Evolutionary conservation across 208 protist species (phyloP).

Genomic region (Crithidia sp.): DNA sequence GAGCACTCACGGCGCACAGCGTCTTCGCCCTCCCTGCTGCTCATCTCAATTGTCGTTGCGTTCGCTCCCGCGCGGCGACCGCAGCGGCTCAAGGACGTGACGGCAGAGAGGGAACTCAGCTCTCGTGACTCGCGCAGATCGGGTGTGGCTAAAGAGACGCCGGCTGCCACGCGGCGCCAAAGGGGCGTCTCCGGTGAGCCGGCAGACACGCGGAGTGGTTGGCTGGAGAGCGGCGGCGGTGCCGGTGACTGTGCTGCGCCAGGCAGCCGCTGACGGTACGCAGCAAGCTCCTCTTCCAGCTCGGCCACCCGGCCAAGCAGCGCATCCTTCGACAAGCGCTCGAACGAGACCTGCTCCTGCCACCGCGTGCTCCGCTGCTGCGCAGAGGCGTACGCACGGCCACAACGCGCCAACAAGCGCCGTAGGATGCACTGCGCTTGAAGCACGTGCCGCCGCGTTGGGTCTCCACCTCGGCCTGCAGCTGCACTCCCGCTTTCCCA

Average conservation of each 20-base stretch:
- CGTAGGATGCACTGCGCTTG: conserved; percentile 14
- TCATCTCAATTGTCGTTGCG: not conserved
- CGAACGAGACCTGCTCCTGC: conserved; percentile 19
- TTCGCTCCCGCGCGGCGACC: not conserved
- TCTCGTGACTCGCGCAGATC: too few species aligned
- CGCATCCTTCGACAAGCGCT: conserved; percentile 21
- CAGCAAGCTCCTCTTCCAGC: conserved; percentile 27
- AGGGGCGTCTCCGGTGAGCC: too few species aligned
- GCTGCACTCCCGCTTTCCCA: not conserved
- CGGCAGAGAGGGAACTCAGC: too few species aligned
- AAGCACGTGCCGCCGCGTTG: conserved; percentile 11
- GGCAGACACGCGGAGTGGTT: not conserved
- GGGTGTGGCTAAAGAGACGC: too few species aligned
- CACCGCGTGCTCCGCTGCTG: conserved; percentile 23
- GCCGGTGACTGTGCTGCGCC: not conserved
- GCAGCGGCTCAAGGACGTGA: too few species aligned
- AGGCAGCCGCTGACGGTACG: not conserved
- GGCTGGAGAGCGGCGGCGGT: not conserved
- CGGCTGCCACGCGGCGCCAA: too few species aligned
- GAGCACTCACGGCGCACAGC: not conserved
- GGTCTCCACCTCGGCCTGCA: not conserved
- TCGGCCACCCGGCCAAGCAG: conserved; percentile 25
- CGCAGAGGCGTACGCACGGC: conserved; percentile 27
- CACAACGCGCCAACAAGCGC: conserved; percentile 28
- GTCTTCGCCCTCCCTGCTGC: not conserved